Evolutionary conservation across 164 flowering plant genomes (phyloP).

Genomic region (Vitis rupestris): DNA sequence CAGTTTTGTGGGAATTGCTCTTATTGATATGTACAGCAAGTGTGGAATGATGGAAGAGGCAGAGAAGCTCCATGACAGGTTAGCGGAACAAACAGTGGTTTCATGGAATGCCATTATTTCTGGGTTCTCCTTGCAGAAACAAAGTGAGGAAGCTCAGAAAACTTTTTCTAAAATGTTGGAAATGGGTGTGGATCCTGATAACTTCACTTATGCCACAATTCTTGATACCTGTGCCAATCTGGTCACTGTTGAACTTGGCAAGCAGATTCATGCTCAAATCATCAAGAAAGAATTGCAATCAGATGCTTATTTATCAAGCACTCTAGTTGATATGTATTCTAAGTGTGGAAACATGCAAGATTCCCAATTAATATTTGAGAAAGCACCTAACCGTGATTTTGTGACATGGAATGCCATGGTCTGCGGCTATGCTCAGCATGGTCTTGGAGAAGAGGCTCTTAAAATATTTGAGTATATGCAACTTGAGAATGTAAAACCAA

Average conservation of each 20-base stretch:
- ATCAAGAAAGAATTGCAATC: slow-evolving; percentile 62
- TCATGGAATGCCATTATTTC: slow-evolving; percentile 86
- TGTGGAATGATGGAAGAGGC: slow-evolving; percentile 71
- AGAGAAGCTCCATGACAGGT: slow-evolving; percentile 56
- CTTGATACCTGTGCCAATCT: slow-evolving; percentile 82
- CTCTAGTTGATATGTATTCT: slow-evolving; percentile 86
- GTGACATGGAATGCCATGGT: slow-evolving; percentile 91
- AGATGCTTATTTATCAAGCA: slow-evolving; percentile 65
- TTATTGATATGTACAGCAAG: slow-evolving; percentile 84
- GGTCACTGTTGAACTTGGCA: slow-evolving; percentile 70
- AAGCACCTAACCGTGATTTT: slow-evolving; percentile 51
- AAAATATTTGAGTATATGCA: slow-evolving; percentile 56
- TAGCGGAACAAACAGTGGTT: slow-evolving; percentile 45
- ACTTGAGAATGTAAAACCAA: slow-evolving; percentile 52
- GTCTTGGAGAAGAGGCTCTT: slow-evolving; percentile 64
- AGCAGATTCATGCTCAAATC: slow-evolving; percentile 79
- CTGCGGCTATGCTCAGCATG: slow-evolving; percentile 74
- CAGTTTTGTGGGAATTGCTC: slow-evolving; percentile 58
- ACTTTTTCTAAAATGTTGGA: slow-evolving; percentile 62
- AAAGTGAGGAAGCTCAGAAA: slow-evolving; percentile 69
- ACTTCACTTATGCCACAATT: slow-evolving; percentile 79
- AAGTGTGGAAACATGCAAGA: slow-evolving; percentile 84
- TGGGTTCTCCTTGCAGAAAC: slow-evolving; percentile 52
- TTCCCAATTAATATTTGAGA: slow-evolving; percentile 54
- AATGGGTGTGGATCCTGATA: slow-evolving; percentile 63